phyloP scores from a whole-genome alignment of 169 alveolate genomes.

The Theileria parva region DNA sequence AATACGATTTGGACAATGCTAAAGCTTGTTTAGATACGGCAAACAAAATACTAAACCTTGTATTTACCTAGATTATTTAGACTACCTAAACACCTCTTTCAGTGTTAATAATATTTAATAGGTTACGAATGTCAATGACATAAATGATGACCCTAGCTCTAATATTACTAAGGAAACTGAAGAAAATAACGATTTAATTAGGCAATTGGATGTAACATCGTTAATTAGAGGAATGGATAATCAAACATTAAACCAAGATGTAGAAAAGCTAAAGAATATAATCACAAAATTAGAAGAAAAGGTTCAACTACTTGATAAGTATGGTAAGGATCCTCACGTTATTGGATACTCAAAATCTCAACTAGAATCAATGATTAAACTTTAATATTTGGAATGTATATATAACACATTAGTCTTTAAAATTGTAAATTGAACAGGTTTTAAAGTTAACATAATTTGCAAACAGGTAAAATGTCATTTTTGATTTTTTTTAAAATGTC shows the following conservation, averaged over 20 bases:
- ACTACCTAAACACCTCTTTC: too few species aligned
- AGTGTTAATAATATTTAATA: too few species aligned
- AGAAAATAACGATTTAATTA: not conserved
- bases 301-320: not conserved
- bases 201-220: not conserved
- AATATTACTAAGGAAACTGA: not conserved
- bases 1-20: conserved; percentile 17
- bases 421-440: too few species aligned
- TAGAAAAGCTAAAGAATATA: conserved; percentile 5
- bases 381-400: not conserved
- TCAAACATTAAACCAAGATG: not conserved
- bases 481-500: conserved; percentile 11
- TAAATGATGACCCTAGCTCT: not conserved
- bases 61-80: not conserved
- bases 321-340: conserved; percentile 13
- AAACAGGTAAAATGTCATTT: conserved; percentile 9
- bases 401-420: too few species aligned
- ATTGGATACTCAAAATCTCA: conserved; percentile 8
- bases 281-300: conserved; percentile 2
- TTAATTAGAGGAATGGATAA: not conserved
- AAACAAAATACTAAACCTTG: not conserved
- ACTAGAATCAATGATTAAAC: conserved; percentile 9
- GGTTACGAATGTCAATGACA: too few species aligned
- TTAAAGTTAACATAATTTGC: not conserved
- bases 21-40: not conserved